phyloP scores from a whole-genome alignment of 2,329 filamentous ascomycete genomes.

The Cordyceps pruinosa region DNA sequence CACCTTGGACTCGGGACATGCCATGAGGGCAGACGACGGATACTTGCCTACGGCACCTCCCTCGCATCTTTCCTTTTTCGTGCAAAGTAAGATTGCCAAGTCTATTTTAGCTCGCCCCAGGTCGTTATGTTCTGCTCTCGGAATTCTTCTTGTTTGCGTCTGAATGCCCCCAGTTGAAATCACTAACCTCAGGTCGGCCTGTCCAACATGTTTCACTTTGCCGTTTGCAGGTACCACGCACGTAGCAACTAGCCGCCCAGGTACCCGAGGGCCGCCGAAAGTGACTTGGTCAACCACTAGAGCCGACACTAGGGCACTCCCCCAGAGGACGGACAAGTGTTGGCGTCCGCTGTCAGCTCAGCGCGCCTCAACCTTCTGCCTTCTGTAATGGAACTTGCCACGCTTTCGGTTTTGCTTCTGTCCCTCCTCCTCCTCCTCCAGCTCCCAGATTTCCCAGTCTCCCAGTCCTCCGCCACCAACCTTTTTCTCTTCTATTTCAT shows the following conservation, averaged over 20 bases:
- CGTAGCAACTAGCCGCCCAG: neutral
- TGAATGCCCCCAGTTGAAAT: neutral
- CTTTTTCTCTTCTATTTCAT: conserved; percentile 10
- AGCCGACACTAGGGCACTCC: neutral
- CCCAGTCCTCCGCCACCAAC: neutral
- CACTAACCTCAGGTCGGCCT: neutral
- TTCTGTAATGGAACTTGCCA: conserved; percentile 8
- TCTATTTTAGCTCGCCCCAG: neutral
- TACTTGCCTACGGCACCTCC: neutral
- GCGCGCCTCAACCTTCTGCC: neutral
- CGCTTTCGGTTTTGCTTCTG: conserved; percentile 8
- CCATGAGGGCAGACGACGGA: neutral
- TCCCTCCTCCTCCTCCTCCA: neutral
- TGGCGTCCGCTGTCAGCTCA: conserved; percentile 1
- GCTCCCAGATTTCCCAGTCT: neutral
- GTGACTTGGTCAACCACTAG: neutral
- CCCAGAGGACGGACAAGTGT: neutral
- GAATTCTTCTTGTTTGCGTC: neutral
- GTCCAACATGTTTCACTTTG: neutral
- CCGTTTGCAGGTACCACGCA: neutral
- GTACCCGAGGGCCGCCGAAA: neutral
- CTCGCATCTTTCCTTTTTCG: too few species aligned
- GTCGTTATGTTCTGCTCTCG: neutral
- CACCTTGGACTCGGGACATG: neutral
- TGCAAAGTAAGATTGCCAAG: neutral